A percentile compares a stretch with the other conserved stretches of the same genome.
These are phyloP conservation scores for Scutellaria baicalensis DNA, from an alignment of 257 asterid species.

Conservation along the genomic window DNA sequence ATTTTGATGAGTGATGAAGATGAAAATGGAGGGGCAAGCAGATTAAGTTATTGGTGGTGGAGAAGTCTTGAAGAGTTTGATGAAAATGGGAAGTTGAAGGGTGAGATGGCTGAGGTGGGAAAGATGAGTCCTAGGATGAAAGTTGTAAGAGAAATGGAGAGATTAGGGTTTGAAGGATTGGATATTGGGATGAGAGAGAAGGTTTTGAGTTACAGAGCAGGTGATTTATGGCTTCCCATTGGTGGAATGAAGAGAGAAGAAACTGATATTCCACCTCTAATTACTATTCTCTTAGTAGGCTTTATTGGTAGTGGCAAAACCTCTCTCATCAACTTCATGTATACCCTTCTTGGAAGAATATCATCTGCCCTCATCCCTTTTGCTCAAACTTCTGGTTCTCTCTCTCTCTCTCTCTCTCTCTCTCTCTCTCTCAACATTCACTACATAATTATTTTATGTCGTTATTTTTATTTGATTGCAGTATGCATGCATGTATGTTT, in stretches of 20 bases:
- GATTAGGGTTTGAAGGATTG: conserved; percentile 53
- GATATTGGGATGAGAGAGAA: conserved; percentile 50
- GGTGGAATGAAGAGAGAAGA: conserved; percentile 66
- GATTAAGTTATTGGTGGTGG: conserved; percentile 51
- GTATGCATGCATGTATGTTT: no score
- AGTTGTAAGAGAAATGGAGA: conserved; percentile 63
- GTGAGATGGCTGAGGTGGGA: conserved; percentile 36
- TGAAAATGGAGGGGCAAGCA: conserved; percentile 26
- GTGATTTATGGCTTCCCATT: conserved; percentile 64
- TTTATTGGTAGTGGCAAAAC: conserved; percentile 49
- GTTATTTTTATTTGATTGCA: no score
- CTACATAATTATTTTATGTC: no score
- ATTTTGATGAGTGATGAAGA: conserved; percentile 40
- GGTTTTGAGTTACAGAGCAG: conserved; percentile 46
- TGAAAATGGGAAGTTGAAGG: conserved; percentile 44
- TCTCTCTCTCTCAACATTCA: neutral
- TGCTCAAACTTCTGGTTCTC: conserved; percentile 62
- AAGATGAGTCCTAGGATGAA: conserved; percentile 45
- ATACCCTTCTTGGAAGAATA: conserved; percentile 65
- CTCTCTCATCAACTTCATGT: conserved; percentile 56
- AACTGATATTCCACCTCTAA: conserved; percentile 36
- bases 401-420: neutral
- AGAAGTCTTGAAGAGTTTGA: conserved; percentile 39
- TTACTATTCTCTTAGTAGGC: conserved; percentile 45
- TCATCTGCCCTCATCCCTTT: conserved; percentile 70